These are phyloP conservation scores for Rubroshorea leprosula DNA, from an alignment of 345 rosid genomes.

Conservation along the genomic window DNA sequence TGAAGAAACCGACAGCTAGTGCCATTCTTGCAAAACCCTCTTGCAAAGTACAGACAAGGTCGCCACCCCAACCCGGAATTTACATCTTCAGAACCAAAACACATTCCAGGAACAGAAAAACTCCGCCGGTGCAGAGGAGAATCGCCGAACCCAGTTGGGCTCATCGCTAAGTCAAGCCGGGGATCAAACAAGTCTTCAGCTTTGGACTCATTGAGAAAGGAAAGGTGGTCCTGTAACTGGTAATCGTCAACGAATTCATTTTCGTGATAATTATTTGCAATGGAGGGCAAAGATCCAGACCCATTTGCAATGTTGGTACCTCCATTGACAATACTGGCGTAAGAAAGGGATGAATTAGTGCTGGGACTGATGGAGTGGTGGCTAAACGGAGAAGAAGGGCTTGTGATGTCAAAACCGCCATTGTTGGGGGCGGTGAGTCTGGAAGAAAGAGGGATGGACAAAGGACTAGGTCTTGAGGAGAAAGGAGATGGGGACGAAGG, in stretches of 20 bases:
- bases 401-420: slow-evolving; percentile 2
- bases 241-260: slow-evolving; percentile 22
- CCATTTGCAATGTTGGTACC: slow-evolving; percentile 14
- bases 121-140: slow-evolving; percentile 34
- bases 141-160: slow-evolving; percentile 17
- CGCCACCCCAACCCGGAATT: slow-evolving; percentile 52
- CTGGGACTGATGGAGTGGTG: slow-evolving; percentile 15
- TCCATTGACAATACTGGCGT: slow-evolving; percentile 43
- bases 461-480: slow-evolving; percentile 22
- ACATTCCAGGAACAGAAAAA: slow-evolving; percentile 42
- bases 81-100: slow-evolving; percentile 38
- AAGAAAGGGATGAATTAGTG: slow-evolving; percentile 24
- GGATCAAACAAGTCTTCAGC: slow-evolving; percentile 28
- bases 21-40: slow-evolving; percentile 71
- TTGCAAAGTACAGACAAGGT: slow-evolving; percentile 54
- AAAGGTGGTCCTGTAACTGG: slow-evolving; percentile 41
- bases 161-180: slow-evolving; percentile 19
- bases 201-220: slow-evolving; percentile 45
- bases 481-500: slow-evolving; percentile 24
- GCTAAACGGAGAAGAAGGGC: slow-evolving; percentile 28
- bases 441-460: slow-evolving; percentile 25
- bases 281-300: slow-evolving; percentile 27
- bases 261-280: neutral
- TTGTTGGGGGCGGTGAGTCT: neutral
- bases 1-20: slow-evolving; percentile 51